These are phyloP conservation scores for Chlorokybus atmophyticus DNA, from an alignment of 139 green algal species.

Conservation along the genomic window DNA sequence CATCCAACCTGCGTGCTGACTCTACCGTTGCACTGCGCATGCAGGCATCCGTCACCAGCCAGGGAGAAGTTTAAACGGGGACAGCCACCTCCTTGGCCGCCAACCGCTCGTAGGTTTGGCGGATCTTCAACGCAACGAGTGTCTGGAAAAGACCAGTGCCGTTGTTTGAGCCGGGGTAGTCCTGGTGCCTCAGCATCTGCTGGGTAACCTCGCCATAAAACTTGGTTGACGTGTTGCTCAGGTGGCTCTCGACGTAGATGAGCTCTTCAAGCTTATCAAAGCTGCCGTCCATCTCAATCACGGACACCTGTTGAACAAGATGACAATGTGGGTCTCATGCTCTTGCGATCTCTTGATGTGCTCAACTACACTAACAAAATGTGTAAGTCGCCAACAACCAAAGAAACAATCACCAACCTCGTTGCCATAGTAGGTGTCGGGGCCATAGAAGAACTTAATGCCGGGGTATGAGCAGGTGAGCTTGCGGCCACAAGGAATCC, in stretches of 20 bases:
- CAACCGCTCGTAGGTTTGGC: conserved; percentile 92
- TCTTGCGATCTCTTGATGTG: no score
- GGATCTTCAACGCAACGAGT: conserved; percentile 89
- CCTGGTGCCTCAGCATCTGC: conserved; percentile 97
- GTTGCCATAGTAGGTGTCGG: conserved; percentile 79
- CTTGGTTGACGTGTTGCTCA: conserved; percentile 93
- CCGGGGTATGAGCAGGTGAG: conserved; percentile 97
- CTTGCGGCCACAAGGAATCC: conserved; percentile 99
- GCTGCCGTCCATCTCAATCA: conserved; percentile 95
- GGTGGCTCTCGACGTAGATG: conserved; percentile 99
- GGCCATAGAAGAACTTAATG: conserved; percentile 63
- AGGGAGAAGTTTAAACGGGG: background rate
- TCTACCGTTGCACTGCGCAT: no score
- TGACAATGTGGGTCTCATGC: no score
- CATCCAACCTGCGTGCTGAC: no score
- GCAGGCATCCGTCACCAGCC: no score
- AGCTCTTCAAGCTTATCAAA: conserved; percentile 99
- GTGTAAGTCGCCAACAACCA: no score
- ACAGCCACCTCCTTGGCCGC: conserved; percentile 45
- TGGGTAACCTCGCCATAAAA: conserved; percentile 99
- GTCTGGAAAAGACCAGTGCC: conserved; percentile 98
- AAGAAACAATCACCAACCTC: no score
- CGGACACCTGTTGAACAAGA: conserved; percentile 45
- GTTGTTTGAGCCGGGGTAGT: conserved; percentile 97
- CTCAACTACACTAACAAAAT: no score